Base-by-base conservation (phyloP, 108 stramenopile genomes). In the Pseudonitzschia multiseries region DNA sequence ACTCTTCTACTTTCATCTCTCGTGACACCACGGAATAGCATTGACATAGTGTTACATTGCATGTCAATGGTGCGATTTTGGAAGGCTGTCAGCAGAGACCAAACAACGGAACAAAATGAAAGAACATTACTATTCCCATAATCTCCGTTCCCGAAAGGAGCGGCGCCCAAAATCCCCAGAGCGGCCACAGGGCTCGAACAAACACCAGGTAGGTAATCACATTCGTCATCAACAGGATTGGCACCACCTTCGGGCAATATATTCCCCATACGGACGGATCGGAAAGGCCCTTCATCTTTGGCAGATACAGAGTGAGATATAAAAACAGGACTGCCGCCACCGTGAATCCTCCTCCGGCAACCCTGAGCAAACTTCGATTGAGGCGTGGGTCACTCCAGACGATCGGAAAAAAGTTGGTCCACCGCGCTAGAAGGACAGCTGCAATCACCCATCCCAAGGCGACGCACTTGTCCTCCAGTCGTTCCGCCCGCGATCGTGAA, bases 201-300 rank as follows among this genome's bases (percentile, higher is more conserved):
- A 93, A 56, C 15, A 90, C 41, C 36, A 95, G 57, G 8, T 79
- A 83, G 28, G 82, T 82, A 32, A 93, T 24, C 10, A 95, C 56
- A 27, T 86, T 86, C 41, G 81, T 66, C 14, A 53, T 77, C 0
- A 86, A 85, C 81, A 95, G 87, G 57, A 74, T 79, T 0, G 97
- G 96, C 42, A 97, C 79, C 48, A 95, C 92, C n/a, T 90, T 71
- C 22, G 97, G 97, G 81, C 97, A 96, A 71, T 96, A 96, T 12
- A 92, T 84, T 56, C 83, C 79, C 95, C 95, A 96, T 40, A 75
- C 82, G 36, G 77, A 81, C 15, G 83, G 82, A 53, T 86, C 89
- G 46, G 80, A 68, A 17, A 80, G 64, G 54, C 77, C 72, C 48
- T 81, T 82, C 27, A 85, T 66, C 36, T 44, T 70, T 1, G 86